Conservation (phyloP, 2,329 filamentous ascomycete genomes). For the Coleophoma cylindrospora region DNA sequence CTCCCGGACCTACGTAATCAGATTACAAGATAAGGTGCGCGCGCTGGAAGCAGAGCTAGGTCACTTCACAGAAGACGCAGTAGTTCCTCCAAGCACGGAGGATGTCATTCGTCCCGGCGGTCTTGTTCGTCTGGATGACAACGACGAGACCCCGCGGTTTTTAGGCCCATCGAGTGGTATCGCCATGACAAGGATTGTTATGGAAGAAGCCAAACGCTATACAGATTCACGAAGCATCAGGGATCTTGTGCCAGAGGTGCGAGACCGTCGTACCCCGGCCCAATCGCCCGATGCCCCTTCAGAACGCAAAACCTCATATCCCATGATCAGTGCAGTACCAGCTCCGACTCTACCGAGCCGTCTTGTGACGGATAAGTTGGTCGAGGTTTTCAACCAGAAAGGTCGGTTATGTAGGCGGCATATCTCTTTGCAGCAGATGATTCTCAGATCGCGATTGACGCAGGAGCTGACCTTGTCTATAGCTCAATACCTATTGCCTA, state of each 20-base stretch:
- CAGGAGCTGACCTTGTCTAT: slow-evolving; percentile 10
- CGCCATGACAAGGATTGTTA: slow-evolving; percentile 87
- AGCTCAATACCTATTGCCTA: slow-evolving; percentile 87
- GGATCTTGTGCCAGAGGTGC: slow-evolving; percentile 78
- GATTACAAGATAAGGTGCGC: slow-evolving; percentile 81
- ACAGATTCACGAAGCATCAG: slow-evolving; percentile 88
- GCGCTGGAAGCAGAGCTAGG: slow-evolving; percentile 77
- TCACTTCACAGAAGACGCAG: slow-evolving; percentile 72
- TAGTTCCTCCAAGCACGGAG: slow-evolving; percentile 67
- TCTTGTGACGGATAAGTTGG: slow-evolving; percentile 68
- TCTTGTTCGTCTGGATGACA: slow-evolving; percentile 76
- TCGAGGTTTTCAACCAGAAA: slow-evolving; percentile 83
- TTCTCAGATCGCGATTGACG: slow-evolving; percentile 11
- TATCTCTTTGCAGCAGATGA: slow-evolving; percentile 1
- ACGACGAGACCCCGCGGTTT: slow-evolving; percentile 82
- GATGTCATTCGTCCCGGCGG: slow-evolving; percentile 84
- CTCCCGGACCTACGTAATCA: slow-evolving; percentile 86
- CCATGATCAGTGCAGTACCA: slow-evolving; percentile 80
- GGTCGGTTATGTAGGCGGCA: slow-evolving; percentile 40
- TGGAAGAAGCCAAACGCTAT: slow-evolving; percentile 94
- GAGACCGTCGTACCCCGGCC: slow-evolving; percentile 60
- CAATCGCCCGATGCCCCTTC: slow-evolving; percentile 49
- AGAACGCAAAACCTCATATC: slow-evolving; percentile 77
- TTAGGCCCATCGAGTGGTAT: slow-evolving; percentile 93
- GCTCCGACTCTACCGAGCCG: slow-evolving; percentile 71